A percentile compares a stretch with the other conserved stretches of the same genome.
Conservation (phyloP, 495 filamentous ascomycete species). For the Lophiotrema nucula region DNA sequence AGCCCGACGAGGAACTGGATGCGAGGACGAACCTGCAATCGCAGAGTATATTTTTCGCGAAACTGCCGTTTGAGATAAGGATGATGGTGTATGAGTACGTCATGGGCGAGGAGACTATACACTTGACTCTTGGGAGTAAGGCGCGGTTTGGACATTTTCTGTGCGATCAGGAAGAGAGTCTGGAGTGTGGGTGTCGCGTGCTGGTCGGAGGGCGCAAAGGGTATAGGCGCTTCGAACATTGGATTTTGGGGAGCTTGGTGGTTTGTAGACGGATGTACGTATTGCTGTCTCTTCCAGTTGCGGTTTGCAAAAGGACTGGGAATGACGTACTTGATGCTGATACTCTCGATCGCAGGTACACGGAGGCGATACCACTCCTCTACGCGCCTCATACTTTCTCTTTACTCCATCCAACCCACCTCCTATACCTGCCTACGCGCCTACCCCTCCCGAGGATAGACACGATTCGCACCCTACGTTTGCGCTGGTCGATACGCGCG, state of each 20-base stretch:
- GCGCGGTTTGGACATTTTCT: conserved; percentile 26
- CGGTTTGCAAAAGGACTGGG: background rate
- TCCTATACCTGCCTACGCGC: conserved; percentile 26
- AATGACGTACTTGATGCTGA: background rate
- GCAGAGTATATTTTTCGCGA: conserved; percentile 17
- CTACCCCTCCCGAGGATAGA: conserved; percentile 19
- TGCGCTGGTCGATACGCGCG: conserved; percentile 27
- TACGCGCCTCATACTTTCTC: conserved; percentile 29
- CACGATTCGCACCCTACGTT: conserved; percentile 23
- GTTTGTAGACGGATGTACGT: conserved; percentile 22
- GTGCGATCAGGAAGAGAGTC: conserved; percentile 21
- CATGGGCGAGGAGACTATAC: conserved; percentile 13
- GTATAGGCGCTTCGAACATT: background rate
- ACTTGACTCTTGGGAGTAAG: conserved; percentile 24
- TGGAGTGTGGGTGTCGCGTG: conserved; percentile 15
- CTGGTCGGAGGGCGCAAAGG: conserved; percentile 16
- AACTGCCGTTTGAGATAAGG: conserved; percentile 29
- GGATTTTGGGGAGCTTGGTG: conserved; percentile 3
- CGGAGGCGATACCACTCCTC: conserved; percentile 23
- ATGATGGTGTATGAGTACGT: conserved; percentile 22
- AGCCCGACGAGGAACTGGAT: conserved; percentile 10
- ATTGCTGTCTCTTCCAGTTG: background rate
- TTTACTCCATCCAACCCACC: conserved; percentile 26
- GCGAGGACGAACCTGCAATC: conserved; percentile 13
- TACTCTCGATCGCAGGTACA: conserved; percentile 22